phyloP scores from a whole-genome alignment of 371 early-diverging fungal species.

The Saksenaea vasiformis region DNA sequence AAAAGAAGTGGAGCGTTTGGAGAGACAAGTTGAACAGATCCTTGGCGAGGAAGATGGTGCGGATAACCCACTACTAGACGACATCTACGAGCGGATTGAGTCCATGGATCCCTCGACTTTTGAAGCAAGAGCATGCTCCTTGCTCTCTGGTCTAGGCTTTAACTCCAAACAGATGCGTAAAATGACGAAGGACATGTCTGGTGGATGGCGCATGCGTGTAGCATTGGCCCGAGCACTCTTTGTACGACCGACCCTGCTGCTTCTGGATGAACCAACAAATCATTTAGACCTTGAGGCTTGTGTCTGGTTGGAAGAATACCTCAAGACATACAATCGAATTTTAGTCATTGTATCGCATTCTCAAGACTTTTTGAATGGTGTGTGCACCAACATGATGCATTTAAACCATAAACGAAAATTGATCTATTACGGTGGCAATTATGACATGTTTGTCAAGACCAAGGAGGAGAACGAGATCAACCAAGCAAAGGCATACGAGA shows the following conservation, averaged over 20 bases:
- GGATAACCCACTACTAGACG: constrained; percentile 89
- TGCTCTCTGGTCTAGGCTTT: constrained; percentile 97
- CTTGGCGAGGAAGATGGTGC: constrained; percentile 79
- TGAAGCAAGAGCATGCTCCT: constrained; percentile 89
- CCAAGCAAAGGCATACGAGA: constrained; percentile 96
- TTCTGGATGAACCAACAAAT: constrained; percentile 98
- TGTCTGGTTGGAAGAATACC: constrained; percentile 98
- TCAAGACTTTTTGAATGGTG: constrained; percentile 97
- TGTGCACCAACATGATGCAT: constrained; percentile 94
- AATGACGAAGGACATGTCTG: constrained; percentile 95
- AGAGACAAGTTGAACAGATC: constrained; percentile 87
- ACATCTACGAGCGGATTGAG: constrained; percentile 95
- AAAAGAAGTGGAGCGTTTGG: constrained; percentile 86
- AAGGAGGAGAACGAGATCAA: constrained; percentile 92
- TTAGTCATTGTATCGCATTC: constrained; percentile 97
- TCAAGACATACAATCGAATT: constrained; percentile 92
- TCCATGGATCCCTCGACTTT: constrained; percentile 91
- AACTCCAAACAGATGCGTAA: constrained; percentile 79
- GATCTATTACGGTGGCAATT: constrained; percentile 97
- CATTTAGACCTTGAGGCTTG: constrained; percentile 97
- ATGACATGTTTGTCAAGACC: constrained; percentile 94
- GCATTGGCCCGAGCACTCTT: constrained; percentile 97
- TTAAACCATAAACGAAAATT: constrained; percentile 90
- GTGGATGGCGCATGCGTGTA: constrained; percentile 99
- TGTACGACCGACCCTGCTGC: constrained; percentile 92